These are phyloP conservation scores for Cichorium intybus DNA, from an alignment of 140 eudicot genomes.

Conservation along the genomic window DNA sequence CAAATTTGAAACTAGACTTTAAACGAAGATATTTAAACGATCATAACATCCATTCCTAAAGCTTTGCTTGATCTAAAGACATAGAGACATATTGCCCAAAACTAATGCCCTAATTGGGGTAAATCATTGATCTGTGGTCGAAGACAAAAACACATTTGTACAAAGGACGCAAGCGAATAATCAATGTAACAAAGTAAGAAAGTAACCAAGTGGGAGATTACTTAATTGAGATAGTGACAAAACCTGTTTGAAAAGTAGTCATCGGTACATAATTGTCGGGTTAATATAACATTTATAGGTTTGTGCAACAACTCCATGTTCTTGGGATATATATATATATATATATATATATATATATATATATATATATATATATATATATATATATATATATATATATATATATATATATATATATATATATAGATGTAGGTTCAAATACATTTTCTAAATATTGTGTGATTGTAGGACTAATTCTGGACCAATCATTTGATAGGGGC, in stretches of 20 bases:
- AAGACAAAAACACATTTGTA: conserved; percentile 13
- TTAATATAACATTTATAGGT: conserved; percentile 25
- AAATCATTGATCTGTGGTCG: conserved; percentile 12
- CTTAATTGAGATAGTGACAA: conserved; percentile 16
- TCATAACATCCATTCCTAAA: neutral
- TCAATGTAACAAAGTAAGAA: conserved; percentile 1
- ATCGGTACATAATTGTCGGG: conserved; percentile 20
- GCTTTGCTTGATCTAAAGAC: neutral
- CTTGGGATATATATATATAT: conserved; percentile 17
- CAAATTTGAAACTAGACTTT: too few relatives aligned
- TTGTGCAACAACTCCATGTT: conserved; percentile 32
- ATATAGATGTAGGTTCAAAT: too few relatives aligned
- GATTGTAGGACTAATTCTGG: too few relatives aligned
- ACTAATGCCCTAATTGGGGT: neutral
- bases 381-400: too few relatives aligned
- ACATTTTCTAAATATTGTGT: too few relatives aligned
- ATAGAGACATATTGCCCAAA: neutral
- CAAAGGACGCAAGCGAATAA: neutral
- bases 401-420: too few relatives aligned
- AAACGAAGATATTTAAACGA: too few relatives aligned
- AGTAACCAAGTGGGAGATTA: conserved; percentile 30
- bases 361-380: too few relatives aligned
- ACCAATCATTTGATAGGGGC: too few relatives aligned
- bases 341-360: neutral
- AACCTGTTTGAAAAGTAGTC: conserved; percentile 4